Conservation (phyloP, 768 basidiomycete species). For the Termitomyces eurrhizus region DNA sequence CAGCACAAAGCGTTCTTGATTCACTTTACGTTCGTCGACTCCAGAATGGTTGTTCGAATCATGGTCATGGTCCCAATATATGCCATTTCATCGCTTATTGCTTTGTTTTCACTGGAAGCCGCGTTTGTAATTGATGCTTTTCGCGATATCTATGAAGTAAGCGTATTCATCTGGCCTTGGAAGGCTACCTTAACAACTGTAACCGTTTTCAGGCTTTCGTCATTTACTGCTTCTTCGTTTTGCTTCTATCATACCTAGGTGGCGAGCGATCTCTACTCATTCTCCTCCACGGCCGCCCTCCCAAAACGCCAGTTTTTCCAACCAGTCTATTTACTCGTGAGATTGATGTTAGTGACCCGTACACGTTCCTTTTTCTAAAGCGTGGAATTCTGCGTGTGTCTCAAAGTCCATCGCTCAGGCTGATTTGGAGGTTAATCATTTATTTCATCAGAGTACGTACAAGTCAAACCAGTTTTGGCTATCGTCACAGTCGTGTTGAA, state of each 20-base stretch:
- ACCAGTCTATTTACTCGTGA: slow-evolving; percentile 78
- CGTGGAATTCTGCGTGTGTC: slow-evolving; percentile 86
- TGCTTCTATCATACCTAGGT: slow-evolving; percentile 81
- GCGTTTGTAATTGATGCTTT: slow-evolving; percentile 96
- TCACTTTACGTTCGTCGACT: neutral
- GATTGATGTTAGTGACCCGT: slow-evolving; percentile 92
- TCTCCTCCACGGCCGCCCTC: slow-evolving; percentile 84
- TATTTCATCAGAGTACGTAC: slow-evolving; percentile 85
- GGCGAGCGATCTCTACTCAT: slow-evolving; percentile 94
- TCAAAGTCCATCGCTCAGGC: neutral
- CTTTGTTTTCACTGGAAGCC: slow-evolving; percentile 88
- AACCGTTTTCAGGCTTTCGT: slow-evolving; percentile 68
- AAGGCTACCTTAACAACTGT: neutral
- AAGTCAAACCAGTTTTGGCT: slow-evolving; percentile 90
- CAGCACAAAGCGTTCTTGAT: neutral
- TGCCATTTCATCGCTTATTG: slow-evolving; percentile 85
- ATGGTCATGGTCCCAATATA: slow-evolving; percentile 98
- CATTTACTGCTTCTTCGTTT: slow-evolving; percentile 88
- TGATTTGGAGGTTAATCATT: slow-evolving; percentile 42
- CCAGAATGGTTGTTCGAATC: slow-evolving; percentile 87
- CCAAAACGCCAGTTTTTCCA: slow-evolving; percentile 86
- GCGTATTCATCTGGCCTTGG: slow-evolving; percentile 14
- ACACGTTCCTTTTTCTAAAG: slow-evolving; percentile 90
- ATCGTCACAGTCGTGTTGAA: slow-evolving; percentile 83
- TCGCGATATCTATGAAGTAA: slow-evolving; percentile 93